Conservation (phyloP, 164 flowering plant genomes). For the Piper longum region DNA sequence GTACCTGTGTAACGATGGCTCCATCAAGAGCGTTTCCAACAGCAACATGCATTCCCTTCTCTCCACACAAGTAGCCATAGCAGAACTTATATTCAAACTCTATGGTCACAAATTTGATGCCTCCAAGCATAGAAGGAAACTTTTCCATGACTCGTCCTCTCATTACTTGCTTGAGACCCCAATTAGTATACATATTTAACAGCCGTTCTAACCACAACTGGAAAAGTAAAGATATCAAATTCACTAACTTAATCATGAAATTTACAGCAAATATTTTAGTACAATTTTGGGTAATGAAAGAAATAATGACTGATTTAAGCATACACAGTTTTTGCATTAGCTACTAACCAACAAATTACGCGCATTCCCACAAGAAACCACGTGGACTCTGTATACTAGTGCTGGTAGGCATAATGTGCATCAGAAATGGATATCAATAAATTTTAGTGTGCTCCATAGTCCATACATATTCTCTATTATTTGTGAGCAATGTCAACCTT, state of each 20-base stretch:
- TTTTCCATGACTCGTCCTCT: constrained; percentile 52
- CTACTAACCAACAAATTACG: too few relatives aligned
- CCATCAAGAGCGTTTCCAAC: constrained; percentile 20
- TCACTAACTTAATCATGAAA: background rate
- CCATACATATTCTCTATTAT: too few relatives aligned
- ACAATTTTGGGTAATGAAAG: background rate
- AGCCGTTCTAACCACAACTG: constrained; percentile 75
- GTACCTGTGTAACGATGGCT: constrained; percentile 33
- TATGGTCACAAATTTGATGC: constrained; percentile 45
- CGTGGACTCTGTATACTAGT: too few relatives aligned
- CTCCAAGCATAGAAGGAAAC: constrained; percentile 25
- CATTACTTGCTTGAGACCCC: constrained; percentile 74
- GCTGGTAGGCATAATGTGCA: too few relatives aligned
- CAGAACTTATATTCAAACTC: constrained; percentile 70
- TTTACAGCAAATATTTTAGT: background rate
- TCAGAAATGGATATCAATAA: too few relatives aligned
- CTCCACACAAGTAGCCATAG: constrained; percentile 78
- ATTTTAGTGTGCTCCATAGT: too few relatives aligned
- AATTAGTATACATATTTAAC: constrained; percentile 56
- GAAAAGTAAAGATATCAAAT: constrained; percentile 1
- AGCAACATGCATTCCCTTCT: constrained; percentile 56
- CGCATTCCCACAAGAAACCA: too few relatives aligned
- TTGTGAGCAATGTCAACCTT: too few relatives aligned
- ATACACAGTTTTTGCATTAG: background rate
- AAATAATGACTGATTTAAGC: background rate